Percentiles rank a stretch among this genome's conserved stretches.
Evolutionary conservation across 768 basidiomycete genomes (phyloP).

Genomic region (Boletales sp.): DNA sequence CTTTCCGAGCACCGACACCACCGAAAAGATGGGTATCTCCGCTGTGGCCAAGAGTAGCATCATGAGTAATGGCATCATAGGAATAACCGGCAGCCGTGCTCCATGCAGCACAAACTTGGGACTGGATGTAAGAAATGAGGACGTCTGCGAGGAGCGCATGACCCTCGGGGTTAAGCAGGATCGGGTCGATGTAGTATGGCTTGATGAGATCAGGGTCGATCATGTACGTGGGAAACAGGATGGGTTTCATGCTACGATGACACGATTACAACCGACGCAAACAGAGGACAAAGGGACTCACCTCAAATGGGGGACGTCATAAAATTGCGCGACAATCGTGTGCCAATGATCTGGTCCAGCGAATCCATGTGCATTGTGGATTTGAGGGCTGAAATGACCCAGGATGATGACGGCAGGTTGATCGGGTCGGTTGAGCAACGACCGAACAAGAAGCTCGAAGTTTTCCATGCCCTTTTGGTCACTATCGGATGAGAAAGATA

Average conservation of each 20-base stretch:
- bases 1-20: slow-evolving; percentile 80
- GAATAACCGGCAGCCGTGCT: slow-evolving; percentile 62
- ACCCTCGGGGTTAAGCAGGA: slow-evolving; percentile 76
- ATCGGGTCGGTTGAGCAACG: slow-evolving; percentile 85
- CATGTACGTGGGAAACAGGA: slow-evolving; percentile 82
- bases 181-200: slow-evolving; percentile 76
- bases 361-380: slow-evolving; percentile 75
- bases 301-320: slow-evolving; percentile 92
- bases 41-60: slow-evolving; percentile 35
- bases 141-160: slow-evolving; percentile 89
- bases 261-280: neutral
- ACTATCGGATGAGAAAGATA: slow-evolving; percentile 33
- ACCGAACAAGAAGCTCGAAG: slow-evolving; percentile 91
- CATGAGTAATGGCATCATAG: slow-evolving; percentile 53
- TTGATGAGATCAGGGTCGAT: slow-evolving; percentile 58
- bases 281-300: slow-evolving; percentile 18
- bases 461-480: slow-evolving; percentile 70
- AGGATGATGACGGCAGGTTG: slow-evolving; percentile 90
- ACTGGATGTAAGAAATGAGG: slow-evolving; percentile 87
- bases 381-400: slow-evolving; percentile 92
- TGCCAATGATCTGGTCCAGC: slow-evolving; percentile 91
- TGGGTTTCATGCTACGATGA: slow-evolving; percentile 62
- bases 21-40: slow-evolving; percentile 67
- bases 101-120: slow-evolving; percentile 88
- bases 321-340: slow-evolving; percentile 89